Conservation (phyloP, 495 filamentous ascomycete genomes). For the Thermochaetoides thermophila region DNA sequence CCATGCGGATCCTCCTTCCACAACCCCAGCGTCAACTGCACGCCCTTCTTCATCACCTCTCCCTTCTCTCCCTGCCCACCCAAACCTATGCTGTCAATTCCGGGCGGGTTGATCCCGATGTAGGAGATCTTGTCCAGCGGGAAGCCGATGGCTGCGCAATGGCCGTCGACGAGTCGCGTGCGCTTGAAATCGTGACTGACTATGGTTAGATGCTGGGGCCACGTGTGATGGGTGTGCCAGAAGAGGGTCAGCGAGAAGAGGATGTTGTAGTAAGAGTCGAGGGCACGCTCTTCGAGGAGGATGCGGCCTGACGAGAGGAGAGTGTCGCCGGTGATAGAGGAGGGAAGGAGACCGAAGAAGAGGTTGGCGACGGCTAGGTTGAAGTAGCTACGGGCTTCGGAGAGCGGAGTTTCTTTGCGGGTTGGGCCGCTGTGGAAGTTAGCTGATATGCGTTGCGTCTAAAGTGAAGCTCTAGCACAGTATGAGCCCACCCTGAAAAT, state of each 20-base stretch:
- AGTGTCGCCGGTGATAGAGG: neutral
- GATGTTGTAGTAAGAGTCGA: conserved; percentile 71
- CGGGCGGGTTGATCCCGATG: conserved; percentile 56
- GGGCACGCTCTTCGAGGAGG: conserved; percentile 46
- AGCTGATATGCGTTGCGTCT: too few species aligned
- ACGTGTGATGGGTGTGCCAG: conserved; percentile 27
- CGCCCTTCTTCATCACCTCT: conserved; percentile 24
- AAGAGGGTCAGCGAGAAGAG: conserved; percentile 55
- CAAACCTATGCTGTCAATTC: conserved; percentile 18
- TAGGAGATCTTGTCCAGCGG: conserved; percentile 31
- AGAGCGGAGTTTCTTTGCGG: conserved; percentile 35
- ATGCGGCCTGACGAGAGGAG: conserved; percentile 17
- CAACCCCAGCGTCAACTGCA: conserved; percentile 23
- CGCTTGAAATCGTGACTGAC: conserved; percentile 67
- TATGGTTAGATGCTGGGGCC: conserved; percentile 45
- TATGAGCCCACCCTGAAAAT: conserved; percentile 57
- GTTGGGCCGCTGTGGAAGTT: conserved; percentile 52
- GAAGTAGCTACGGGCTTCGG: conserved; percentile 56
- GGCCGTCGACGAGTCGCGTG: conserved; percentile 47
- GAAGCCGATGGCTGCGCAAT: conserved; percentile 52
- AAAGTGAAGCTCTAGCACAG: too few species aligned
- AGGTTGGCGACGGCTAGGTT: conserved; percentile 29
- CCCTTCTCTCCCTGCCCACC: conserved; percentile 13
- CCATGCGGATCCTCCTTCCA: conserved; percentile 40
- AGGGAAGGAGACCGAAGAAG: conserved; percentile 26